These are phyloP conservation scores for Picochlorum costavermella DNA, from an alignment of 139 green algal genomes.

Conservation along the genomic window DNA sequence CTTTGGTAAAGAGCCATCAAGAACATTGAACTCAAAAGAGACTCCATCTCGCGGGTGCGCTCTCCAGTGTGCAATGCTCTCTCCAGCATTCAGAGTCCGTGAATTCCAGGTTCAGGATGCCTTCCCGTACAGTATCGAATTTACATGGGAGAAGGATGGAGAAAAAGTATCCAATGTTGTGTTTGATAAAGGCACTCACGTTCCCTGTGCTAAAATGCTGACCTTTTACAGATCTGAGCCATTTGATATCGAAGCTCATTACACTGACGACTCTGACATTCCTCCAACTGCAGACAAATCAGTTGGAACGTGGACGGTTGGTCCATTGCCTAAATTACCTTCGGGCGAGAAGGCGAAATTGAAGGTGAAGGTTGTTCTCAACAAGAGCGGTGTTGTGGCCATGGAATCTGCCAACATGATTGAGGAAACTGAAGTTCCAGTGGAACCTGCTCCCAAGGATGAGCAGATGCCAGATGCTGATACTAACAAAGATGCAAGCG, in stretches of 20 bases:
- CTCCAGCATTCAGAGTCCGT: slow-evolving; percentile 90
- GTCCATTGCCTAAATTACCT: slow-evolving; percentile 26
- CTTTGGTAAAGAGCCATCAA: slow-evolving; percentile 50
- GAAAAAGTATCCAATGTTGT: slow-evolving; percentile 40
- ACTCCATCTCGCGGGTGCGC: slow-evolving; percentile 82
- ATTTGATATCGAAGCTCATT: slow-evolving; percentile 53
- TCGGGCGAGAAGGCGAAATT: slow-evolving; percentile 69
- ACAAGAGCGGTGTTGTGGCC: slow-evolving; percentile 78
- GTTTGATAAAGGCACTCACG: slow-evolving; percentile 60
- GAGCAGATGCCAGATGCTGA: slow-evolving; percentile 13
- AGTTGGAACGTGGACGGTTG: slow-evolving; percentile 35
- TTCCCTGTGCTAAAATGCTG: slow-evolving; percentile 86
- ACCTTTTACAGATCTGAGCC: slow-evolving; percentile 77
- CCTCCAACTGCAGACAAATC: slow-evolving; percentile 29
- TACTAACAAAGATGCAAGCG: slow-evolving; percentile 18
- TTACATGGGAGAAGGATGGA: slow-evolving; percentile 82
- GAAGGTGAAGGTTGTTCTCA: slow-evolving; percentile 74
- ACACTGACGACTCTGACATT: slow-evolving; percentile 53
- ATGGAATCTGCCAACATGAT: slow-evolving; percentile 71
- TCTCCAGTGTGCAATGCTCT: slow-evolving; percentile 98
- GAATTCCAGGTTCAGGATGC: slow-evolving; percentile 93
- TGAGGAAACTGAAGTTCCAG: slow-evolving; percentile 76
- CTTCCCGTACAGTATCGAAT: slow-evolving; percentile 69
- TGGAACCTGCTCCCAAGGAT: slow-evolving; percentile 21
- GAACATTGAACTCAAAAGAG: slow-evolving; percentile 96